Evolutionary conservation across 352 stramenopile species (phyloP).

Genomic region (Aphanomyces invadans): DNA sequence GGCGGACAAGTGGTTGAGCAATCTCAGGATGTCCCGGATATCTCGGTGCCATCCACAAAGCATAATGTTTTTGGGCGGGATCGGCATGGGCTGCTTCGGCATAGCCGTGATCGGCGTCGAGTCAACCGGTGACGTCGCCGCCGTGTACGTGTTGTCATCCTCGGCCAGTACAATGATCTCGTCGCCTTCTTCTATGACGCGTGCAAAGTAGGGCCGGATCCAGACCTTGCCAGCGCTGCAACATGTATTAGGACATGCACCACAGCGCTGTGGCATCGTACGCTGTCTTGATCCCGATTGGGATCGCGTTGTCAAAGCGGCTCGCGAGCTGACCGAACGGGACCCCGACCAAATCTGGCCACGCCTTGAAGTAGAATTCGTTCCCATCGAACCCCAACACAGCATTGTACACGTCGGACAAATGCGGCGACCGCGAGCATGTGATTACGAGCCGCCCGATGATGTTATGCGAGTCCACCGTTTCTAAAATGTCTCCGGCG

Average conservation of each 20-base stretch:
- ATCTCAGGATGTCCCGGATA: slow-evolving; percentile 81
- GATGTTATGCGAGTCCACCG: slow-evolving; percentile 82
- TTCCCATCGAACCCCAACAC: slow-evolving; percentile 83
- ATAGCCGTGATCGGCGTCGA: background rate
- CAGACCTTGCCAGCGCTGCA: slow-evolving; percentile 29
- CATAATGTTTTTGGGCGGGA: slow-evolving; percentile 49
- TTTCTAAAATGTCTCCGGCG: slow-evolving; percentile 68
- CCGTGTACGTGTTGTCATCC: slow-evolving; percentile 83
- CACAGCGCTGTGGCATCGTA: slow-evolving; percentile 30
- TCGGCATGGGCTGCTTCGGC: background rate
- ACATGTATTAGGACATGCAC: no score
- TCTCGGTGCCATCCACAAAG: slow-evolving; percentile 86
- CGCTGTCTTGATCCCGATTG: slow-evolving; percentile 58
- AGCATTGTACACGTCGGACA: slow-evolving; percentile 55
- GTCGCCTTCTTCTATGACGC: slow-evolving; percentile 42
- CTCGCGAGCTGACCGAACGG: slow-evolving; percentile 56
- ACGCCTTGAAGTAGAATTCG: slow-evolving; percentile 87
- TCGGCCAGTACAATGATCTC: slow-evolving; percentile 78
- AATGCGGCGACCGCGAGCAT: slow-evolving; percentile 67
- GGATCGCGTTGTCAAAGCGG: slow-evolving; percentile 73
- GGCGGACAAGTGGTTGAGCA: slow-evolving; percentile 66
- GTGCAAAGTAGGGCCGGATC: slow-evolving; percentile 40
- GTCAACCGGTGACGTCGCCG: slow-evolving; percentile 27
- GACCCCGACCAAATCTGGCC: slow-evolving; percentile 65
- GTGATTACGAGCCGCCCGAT: slow-evolving; percentile 83